These are phyloP conservation scores for Zygosaccharomyces siamensis DNA, from an alignment of 805 yeast genomes.

Conservation along the genomic window DNA sequence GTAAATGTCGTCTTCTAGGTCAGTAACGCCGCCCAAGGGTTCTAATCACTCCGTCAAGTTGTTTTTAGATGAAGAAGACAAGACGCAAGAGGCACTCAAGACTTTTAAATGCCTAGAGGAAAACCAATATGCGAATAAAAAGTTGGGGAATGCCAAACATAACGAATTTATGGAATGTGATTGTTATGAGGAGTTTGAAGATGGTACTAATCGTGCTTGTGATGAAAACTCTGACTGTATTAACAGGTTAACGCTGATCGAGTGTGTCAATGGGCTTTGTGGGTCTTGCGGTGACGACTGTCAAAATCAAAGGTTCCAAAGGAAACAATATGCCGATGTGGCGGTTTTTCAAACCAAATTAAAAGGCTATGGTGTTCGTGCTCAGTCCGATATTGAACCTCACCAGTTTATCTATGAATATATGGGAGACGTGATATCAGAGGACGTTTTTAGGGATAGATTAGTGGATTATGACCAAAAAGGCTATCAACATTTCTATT, in stretches of 20 bases:
- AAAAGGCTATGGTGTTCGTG: conserved; percentile 89
- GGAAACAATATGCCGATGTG: conserved; percentile 64
- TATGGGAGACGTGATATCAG: conserved; percentile 90
- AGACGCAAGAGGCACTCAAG: conserved; percentile 61
- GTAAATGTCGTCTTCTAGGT: conserved; percentile 9
- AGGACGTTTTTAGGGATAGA: conserved; percentile 63
- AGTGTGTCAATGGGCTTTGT: conserved; percentile 69
- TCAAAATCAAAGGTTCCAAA: conserved; percentile 85
- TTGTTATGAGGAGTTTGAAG: conserved; percentile 52
- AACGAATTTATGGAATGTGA: conserved; percentile 87
- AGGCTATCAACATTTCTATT: conserved; percentile 77
- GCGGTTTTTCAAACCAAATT: conserved; percentile 75
- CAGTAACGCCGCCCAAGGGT: conserved; percentile 10
- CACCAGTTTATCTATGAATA: conserved; percentile 84
- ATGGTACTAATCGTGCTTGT: conserved; percentile 62
- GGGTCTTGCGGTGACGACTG: conserved; percentile 70
- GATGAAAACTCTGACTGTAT: conserved; percentile 85
- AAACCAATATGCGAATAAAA: conserved; percentile 58
- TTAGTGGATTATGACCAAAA: conserved; percentile 68
- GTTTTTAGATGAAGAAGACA: conserved; percentile 43
- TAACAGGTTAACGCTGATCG: conserved; percentile 86
- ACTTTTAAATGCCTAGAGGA: conserved; percentile 53
- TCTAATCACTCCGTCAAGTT: conserved; percentile 11
- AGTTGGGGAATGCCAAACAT: conserved; percentile 61
- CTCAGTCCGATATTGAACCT: conserved; percentile 51